phyloP scores from a whole-genome alignment of 768 basidiomycete genomes.

The Leucosporidium creatinivorum region DNA sequence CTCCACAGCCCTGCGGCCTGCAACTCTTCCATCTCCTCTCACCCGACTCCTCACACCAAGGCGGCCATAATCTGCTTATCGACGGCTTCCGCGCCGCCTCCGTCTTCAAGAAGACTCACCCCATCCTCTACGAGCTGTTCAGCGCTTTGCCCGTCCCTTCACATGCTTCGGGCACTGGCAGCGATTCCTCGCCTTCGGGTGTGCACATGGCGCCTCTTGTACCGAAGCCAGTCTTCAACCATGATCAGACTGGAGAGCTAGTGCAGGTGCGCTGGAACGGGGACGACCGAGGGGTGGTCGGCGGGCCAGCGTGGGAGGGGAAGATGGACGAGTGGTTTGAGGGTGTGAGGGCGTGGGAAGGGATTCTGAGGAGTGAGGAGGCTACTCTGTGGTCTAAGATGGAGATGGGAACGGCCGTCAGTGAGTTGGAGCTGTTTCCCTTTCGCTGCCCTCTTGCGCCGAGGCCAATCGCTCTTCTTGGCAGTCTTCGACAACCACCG shows the following conservation, averaged over 20 bases:
- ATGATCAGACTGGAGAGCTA: constrained; percentile 60
- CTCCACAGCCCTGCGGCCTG: constrained; percentile 74
- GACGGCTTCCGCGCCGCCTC: constrained; percentile 91
- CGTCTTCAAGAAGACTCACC: constrained; percentile 63
- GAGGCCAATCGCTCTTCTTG: not conserved
- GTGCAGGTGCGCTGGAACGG: constrained; percentile 87
- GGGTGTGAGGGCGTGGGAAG: constrained; percentile 71
- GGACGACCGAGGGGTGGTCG: constrained; percentile 76
- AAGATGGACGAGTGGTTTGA: constrained; percentile 78
- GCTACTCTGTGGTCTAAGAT: constrained; percentile 89
- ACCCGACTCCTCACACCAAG: constrained; percentile 53
- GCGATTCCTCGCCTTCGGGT: constrained; percentile 39
- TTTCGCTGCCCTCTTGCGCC: not conserved
- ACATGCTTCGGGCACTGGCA: constrained; percentile 77
- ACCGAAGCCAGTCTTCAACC: constrained; percentile 65
- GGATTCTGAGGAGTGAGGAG: constrained; percentile 64
- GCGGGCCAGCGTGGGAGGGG: constrained; percentile 47
- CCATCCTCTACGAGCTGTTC: constrained; percentile 62
- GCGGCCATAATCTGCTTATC: constrained; percentile 84
- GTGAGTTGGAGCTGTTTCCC: constrained; percentile 46
- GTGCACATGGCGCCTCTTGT: constrained; percentile 48
- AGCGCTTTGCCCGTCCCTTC: constrained; percentile 63
- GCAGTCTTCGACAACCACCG: constrained; percentile 86
- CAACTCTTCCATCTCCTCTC: constrained; percentile 92
- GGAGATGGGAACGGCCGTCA: constrained; percentile 73